phyloP scores from a whole-genome alignment of 1,284 basidiomycete species.

The Boletus subluridellus region DNA sequence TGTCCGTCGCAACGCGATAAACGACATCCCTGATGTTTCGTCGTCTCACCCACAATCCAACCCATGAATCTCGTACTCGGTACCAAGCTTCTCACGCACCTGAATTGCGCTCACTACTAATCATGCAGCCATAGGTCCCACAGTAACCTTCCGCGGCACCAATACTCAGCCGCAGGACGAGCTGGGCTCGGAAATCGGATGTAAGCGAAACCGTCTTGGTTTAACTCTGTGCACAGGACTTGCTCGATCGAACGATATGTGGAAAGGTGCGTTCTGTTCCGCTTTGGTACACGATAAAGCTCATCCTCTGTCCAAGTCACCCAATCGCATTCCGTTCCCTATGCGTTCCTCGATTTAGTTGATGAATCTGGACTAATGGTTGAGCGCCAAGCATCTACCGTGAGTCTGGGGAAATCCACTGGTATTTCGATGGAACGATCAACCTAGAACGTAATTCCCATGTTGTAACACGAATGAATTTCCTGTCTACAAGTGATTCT shows the following conservation, averaged over 20 bases:
- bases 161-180: too few species aligned
- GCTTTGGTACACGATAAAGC: neutral
- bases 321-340: too few species aligned
- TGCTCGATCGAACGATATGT: neutral
- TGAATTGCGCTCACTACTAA: too few species aligned
- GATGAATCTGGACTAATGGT: neutral
- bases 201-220: neutral
- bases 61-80: too few species aligned
- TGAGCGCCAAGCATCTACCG: neutral
- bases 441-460: neutral
- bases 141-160: neutral
- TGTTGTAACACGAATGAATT: neutral
- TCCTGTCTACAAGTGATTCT: neutral
- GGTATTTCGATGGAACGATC: neutral
- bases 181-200: too few species aligned
- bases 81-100: too few species aligned
- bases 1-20: too few species aligned
- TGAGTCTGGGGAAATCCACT: neutral
- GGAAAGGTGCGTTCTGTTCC: neutral
- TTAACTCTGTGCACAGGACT: neutral
- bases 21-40: too few species aligned
- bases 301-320: too few species aligned
- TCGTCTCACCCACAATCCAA: neutral
- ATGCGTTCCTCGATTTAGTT: too few species aligned
- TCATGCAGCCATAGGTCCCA: neutral